Conservation (phyloP, 164 flowering plant genomes). For the Akebia trifoliata region DNA sequence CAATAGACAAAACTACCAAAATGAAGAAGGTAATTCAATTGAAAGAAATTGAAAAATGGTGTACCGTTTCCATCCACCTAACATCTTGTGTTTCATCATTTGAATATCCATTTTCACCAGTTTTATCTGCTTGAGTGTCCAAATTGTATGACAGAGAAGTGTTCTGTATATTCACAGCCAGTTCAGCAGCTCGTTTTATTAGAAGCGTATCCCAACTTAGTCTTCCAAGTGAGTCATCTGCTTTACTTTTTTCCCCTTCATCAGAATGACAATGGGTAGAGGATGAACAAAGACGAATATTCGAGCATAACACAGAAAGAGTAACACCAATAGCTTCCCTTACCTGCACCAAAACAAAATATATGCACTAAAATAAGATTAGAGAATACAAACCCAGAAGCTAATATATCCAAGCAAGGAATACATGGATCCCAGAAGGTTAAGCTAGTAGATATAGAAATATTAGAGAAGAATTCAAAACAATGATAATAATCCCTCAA, state of each 20-base stretch:
- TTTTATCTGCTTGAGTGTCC: conserved; percentile 26
- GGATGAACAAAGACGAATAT: conserved; percentile 56
- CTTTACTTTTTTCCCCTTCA: conserved; percentile 23
- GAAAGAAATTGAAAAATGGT: conserved; percentile 5
- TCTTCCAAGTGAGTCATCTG: conserved; percentile 19
- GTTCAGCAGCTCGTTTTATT: conserved; percentile 53
- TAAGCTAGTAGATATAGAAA: too few species aligned
- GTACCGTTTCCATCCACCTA: conserved; percentile 99
- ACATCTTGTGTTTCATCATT: conserved; percentile 58
- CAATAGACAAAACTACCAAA: background rate
- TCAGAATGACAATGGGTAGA: conserved; percentile 24
- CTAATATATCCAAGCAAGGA: background rate
- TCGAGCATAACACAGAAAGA: conserved; percentile 86
- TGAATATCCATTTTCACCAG: conserved; percentile 33
- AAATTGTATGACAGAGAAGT: conserved; percentile 38
- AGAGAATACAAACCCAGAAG: background rate
- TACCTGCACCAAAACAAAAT: conserved; percentile 48
- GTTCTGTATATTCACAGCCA: conserved; percentile 54
- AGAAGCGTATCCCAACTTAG: conserved; percentile 56
- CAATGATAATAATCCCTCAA: too few species aligned
- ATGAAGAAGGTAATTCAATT: background rate
- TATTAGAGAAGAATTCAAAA: too few species aligned
- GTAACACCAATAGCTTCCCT: conserved; percentile 90
- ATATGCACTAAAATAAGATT: conserved; percentile 4
- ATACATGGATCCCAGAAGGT: too few species aligned